Evolutionary conservation across 2,329 filamentous ascomycete genomes (phyloP), one percentile per base, ranked within the genome.

Genomic region (Calonectria pteridis): DNA sequence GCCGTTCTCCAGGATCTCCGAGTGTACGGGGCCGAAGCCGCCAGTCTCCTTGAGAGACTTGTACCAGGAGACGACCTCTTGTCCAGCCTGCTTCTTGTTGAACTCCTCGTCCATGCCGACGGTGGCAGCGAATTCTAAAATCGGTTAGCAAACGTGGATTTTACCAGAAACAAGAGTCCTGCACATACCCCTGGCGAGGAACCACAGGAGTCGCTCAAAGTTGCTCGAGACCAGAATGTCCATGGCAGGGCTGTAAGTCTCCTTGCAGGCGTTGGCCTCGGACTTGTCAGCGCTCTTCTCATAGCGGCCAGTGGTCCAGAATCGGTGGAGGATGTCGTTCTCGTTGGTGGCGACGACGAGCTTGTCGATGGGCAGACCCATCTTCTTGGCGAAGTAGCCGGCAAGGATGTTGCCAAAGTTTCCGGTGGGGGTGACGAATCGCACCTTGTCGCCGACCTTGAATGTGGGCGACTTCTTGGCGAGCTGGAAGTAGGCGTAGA

Each of bases 331-430:
- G 74, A 98, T 98, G 81, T 98, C 97, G 86, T 99, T 99, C 86
- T 97, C 96, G 84, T 98, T 98, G 66, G 96, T 98, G 0, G 96
- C 95, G 71, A 98, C 93, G 79, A 98, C 92, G 37, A 99, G 91
- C 86, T 96, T 98, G 76, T 97, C 94, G 4, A 93, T 89, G 4
- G 96, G 96, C 4, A 98, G 90, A 70, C 95, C 96, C 95, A 98
- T 98, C 79, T 92, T 90, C 79, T 93, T 93, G 26, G 96, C 96
- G 82, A 98, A 98, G 87, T 96, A 98, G 65, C 96, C 96, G 0
- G 95, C 94, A 5, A 98, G 89, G 77, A 99, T 95, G 83, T 98
- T 95, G 75, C 97, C 95, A 85, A 99, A 99, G 88, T 99, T 98
- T 70, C 97, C 97, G 0, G 96, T 97, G 2, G 97, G 97, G 0